Evolutionary conservation across 2,329 filamentous ascomycete species (phyloP).

Genomic region (Paracoccidioides lutzii): DNA sequence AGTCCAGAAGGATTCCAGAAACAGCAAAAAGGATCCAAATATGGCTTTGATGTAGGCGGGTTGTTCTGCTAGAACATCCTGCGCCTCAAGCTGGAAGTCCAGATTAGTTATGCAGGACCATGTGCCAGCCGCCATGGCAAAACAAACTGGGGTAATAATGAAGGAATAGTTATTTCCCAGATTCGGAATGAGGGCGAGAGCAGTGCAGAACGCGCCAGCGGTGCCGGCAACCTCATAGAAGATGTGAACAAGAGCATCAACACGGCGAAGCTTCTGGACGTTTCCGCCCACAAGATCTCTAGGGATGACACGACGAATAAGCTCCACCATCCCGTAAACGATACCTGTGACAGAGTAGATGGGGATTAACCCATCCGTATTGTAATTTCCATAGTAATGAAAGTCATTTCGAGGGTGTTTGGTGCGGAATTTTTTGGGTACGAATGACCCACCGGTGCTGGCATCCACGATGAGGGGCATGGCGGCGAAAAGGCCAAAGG

Average conservation of each 20-base stretch:
- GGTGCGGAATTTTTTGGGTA: slow-evolving; percentile 17
- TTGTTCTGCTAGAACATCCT: slow-evolving; percentile 12
- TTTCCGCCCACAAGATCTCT: slow-evolving; percentile 41
- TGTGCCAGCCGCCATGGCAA: slow-evolving; percentile 26
- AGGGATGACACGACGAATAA: slow-evolving; percentile 40
- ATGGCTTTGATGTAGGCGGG: slow-evolving; percentile 28
- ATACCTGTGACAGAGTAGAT: slow-evolving; percentile 35
- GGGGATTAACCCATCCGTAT: slow-evolving; percentile 39
- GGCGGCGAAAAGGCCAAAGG: slow-evolving; percentile 37
- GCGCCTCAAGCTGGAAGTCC: slow-evolving; percentile 13
- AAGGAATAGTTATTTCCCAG: slow-evolving; percentile 42
- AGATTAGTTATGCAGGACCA: slow-evolving; percentile 39
- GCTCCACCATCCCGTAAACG: slow-evolving; percentile 39
- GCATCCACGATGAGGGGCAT: slow-evolving; percentile 38
- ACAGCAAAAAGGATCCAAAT: slow-evolving; percentile 30
- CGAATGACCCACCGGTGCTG: slow-evolving; percentile 36
- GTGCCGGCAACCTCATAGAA: slow-evolving; percentile 40
- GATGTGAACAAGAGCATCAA: slow-evolving; percentile 37
- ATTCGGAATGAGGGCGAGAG: slow-evolving; percentile 37
- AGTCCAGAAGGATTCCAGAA: slow-evolving; percentile 35
- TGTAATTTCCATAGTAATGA: slow-evolving; percentile 37
- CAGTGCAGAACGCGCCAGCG: slow-evolving; percentile 36
- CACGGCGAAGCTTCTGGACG: slow-evolving; percentile 36
- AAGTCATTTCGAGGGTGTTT: slow-evolving; percentile 26
- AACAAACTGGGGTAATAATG: slow-evolving; percentile 39